phyloP scores from a whole-genome alignment of 139 green algal genomes.

The Coelastrella sp. region DNA sequence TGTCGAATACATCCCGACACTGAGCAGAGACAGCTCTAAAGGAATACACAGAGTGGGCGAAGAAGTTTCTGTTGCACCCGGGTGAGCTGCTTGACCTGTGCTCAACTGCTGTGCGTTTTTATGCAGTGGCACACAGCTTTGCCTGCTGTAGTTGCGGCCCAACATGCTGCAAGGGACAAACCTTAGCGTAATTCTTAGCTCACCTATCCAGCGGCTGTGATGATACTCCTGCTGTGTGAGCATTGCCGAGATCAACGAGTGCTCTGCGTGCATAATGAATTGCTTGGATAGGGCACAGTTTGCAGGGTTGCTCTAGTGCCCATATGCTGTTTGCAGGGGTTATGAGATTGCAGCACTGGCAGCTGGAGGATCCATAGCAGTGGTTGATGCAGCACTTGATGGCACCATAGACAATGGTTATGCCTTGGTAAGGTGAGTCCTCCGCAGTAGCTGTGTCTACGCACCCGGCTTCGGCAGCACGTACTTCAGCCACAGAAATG shows the following conservation, averaged over 20 bases:
- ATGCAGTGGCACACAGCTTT: too few species aligned
- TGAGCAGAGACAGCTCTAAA: constrained; percentile 45
- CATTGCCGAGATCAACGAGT: too few species aligned
- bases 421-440: constrained; percentile 19
- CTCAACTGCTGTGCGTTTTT: too few species aligned
- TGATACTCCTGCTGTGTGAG: too few species aligned
- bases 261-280: background rate
- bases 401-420: constrained; percentile 41
- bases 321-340: background rate
- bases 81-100: too few species aligned
- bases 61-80: constrained; percentile 18
- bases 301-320: background rate
- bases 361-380: constrained; percentile 28
- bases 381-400: constrained; percentile 26
- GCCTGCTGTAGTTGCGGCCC: too few species aligned
- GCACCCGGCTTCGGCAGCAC: background rate
- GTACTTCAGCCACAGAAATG: too few species aligned
- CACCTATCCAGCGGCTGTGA: too few species aligned
- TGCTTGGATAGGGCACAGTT: background rate
- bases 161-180: too few species aligned
- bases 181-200: too few species aligned
- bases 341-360: constrained; percentile 47
- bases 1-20: constrained; percentile 13
- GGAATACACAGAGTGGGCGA: constrained; percentile 6
- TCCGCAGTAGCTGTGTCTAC: background rate